phyloP scores from a whole-genome alignment of 106 monocot genomes.

The Dendrobium catenatum region DNA sequence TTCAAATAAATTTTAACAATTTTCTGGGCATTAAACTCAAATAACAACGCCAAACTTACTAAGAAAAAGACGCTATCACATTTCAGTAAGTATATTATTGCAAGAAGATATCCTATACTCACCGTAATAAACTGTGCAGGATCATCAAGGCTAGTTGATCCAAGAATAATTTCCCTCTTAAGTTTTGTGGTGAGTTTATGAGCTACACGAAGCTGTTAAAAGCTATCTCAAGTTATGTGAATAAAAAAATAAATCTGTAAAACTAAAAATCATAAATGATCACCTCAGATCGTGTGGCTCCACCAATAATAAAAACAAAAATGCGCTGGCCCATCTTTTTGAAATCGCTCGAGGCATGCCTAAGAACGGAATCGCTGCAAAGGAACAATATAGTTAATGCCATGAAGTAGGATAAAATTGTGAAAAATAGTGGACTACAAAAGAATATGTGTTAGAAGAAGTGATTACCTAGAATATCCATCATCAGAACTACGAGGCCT shows the following conservation, averaged over 20 bases:
- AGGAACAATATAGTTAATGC: not conserved
- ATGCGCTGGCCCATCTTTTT: slow-evolving; percentile 64
- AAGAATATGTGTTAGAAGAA: not conserved
- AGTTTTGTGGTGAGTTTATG: slow-evolving; percentile 83
- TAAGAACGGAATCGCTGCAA: slow-evolving; percentile 53
- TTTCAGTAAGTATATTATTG: no score
- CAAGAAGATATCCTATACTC: slow-evolving; percentile 6
- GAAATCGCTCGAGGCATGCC: slow-evolving; percentile 54
- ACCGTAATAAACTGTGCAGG: slow-evolving; percentile 88
- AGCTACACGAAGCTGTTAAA: slow-evolving; percentile 56
- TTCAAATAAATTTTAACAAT: no score
- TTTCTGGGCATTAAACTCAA: no score
- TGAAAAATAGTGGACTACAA: not conserved
- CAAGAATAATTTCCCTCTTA: slow-evolving; percentile 86
- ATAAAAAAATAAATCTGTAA: not conserved
- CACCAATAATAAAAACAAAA: slow-evolving; percentile 74
- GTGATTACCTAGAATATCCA: slow-evolving; percentile 69
- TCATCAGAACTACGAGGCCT: slow-evolving; percentile 79
- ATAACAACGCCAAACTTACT: no score
- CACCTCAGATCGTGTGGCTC: slow-evolving; percentile 76
- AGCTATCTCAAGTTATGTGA: not conserved
- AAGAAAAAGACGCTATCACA: no score
- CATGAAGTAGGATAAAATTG: not conserved
- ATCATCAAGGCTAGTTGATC: slow-evolving; percentile 86
- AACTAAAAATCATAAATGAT: not conserved